Conservation (phyloP, 495 filamentous ascomycete genomes). For the Elaphomyces granulatus region DNA sequence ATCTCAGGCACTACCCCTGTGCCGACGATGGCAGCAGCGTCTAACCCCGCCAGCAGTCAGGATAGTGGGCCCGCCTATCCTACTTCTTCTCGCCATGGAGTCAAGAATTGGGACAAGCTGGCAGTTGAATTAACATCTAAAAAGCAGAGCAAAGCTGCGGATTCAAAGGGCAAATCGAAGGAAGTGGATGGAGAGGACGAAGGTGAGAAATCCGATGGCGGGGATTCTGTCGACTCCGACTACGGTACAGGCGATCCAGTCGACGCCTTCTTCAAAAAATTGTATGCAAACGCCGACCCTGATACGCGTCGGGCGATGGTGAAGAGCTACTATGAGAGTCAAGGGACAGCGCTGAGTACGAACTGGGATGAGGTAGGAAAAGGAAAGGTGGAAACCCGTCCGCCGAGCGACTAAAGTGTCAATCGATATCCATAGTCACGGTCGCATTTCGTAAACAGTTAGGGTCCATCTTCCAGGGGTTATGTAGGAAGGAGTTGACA, state of each 20-base stretch:
- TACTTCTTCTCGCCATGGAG: constrained; percentile 69
- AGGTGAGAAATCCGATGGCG: constrained; percentile 29
- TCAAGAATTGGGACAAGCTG: constrained; percentile 88
- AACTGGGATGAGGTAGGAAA: constrained; percentile 77
- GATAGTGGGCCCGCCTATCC: constrained; percentile 60
- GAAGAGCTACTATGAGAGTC: constrained; percentile 90
- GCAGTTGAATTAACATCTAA: constrained; percentile 40
- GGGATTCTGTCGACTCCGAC: constrained; percentile 36
- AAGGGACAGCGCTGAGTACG: constrained; percentile 85
- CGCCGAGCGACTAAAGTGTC: constrained; percentile 40
- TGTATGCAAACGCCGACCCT: constrained; percentile 64
- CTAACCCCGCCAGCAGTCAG: constrained; percentile 8
- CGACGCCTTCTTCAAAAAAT: constrained; percentile 79
- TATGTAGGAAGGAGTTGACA: no score
- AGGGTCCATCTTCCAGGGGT: no score
- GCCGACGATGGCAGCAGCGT: constrained; percentile 7
- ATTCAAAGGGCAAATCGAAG: constrained; percentile 8
- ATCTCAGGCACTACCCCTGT: constrained; percentile 5
- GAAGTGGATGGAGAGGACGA: constrained; percentile 12
- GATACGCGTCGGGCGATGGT: constrained; percentile 90
- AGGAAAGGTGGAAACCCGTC: constrained; percentile 53
- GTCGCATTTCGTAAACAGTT: no score
- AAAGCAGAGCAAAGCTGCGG: constrained; percentile 15
- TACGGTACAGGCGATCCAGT: constrained; percentile 58
- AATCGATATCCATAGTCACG: no score